Percentiles rank a stretch among this genome's conserved stretches.
These are phyloP conservation scores for Tetrahymena thermophila DNA, from an alignment of 73 alveolate species.

Conservation along the genomic window DNA sequence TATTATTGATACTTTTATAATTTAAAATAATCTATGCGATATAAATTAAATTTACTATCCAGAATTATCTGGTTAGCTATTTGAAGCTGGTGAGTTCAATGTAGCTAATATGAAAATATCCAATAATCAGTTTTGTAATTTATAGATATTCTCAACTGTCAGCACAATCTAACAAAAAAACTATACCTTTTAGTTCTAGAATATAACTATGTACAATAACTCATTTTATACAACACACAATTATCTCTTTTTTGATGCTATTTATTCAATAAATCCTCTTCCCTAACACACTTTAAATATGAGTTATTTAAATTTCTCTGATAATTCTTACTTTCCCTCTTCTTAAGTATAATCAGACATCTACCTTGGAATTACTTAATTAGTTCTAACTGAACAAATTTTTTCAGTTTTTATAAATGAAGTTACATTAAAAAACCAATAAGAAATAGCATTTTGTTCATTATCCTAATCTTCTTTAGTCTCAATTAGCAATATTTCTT, in stretches of 20 bases:
- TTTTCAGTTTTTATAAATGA: not conserved
- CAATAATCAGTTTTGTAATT: not conserved
- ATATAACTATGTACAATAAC: not conserved
- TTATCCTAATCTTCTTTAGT: not conserved
- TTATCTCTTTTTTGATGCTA: not conserved
- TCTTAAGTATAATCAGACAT: not conserved
- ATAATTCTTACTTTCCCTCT: not conserved
- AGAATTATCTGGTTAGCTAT: not conserved
- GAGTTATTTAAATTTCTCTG: not conserved
- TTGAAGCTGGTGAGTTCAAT: not conserved
- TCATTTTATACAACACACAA: not conserved
- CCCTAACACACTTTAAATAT: not conserved
- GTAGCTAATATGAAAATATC: not conserved
- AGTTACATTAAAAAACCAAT: not conserved
- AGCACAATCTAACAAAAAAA: not conserved
- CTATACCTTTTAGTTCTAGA: not conserved
- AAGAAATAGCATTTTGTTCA: not conserved
- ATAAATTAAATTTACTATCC: not conserved
- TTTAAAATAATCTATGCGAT: not conserved
- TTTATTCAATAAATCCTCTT: not conserved
- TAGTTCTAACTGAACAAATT: not conserved
- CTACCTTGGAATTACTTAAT: not conserved
- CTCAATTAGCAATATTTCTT: not conserved
- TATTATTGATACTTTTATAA: not conserved
- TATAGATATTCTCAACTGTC: not conserved